Base-by-base conservation (phyloP, 2,329 filamentous ascomycete genomes). In the Aureobasidium sp. region DNA sequence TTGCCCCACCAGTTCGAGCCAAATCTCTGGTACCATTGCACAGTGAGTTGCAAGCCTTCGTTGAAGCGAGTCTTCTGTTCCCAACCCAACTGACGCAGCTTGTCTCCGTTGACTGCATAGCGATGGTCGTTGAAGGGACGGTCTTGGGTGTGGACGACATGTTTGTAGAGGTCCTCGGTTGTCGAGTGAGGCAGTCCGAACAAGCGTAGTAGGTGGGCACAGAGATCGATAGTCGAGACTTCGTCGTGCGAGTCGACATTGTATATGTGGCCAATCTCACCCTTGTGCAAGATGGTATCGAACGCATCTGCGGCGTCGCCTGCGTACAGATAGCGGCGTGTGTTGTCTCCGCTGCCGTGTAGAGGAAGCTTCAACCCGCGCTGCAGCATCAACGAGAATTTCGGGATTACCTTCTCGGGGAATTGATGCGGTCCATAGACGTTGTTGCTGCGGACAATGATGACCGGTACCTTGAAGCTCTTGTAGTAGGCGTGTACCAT, bases 381-480 rank as follows among this genome's bases (percentile, higher is more conserved):
- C 69, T 87, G 83, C n/a, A 92, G 79, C 37, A 92, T 79, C 71
- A 85, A 89, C 59, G 83, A 85, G 75, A 93, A 93, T 71, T 91
- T 92, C 33, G 89, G 88, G 61, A 93, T 93, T 64, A 93, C 89
- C 77, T 93, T 88, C 90, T 71, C 57, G 19, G 54, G 49, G 24
- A 53, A 64, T 48, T 64, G 59, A 22, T 45, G 88, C 27, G 90
- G 90, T 0, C 90, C 90, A 69, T 92, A 93, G 35, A 93, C 88
- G 69, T 94, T 93, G 77, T 93, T 93, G 71, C 88, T 88, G 56
- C 89, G 82, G 29, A 92, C 87, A 68, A 92, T 89, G 66, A 93
- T 90, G 59, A 85, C 84, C 1, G 89, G 89, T 14, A 94, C 79
- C 73, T 88, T 88, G 79, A 91, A 92, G 73, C 86, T 90, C 76